Base-by-base conservation (phyloP, 495 filamentous ascomycete species). In the Penicillium lagena region DNA sequence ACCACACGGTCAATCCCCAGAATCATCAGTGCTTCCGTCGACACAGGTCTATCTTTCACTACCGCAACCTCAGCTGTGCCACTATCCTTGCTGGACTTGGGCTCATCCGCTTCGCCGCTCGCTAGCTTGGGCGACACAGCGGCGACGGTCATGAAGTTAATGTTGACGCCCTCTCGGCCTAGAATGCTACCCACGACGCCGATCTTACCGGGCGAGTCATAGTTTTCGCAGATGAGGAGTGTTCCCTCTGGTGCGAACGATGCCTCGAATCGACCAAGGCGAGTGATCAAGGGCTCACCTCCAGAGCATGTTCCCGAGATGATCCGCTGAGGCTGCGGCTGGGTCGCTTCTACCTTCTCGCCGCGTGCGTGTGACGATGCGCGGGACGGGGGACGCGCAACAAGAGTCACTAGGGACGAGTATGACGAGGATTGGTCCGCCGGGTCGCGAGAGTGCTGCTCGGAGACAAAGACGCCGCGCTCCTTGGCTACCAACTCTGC, bases 121-220 rank as follows among this genome's bases (percentile, higher is more conserved):
- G 17, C 51, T 34, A 41, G 43, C 13, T 56, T 56, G 4, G 42
- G 48, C 9, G 46, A 67, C 42, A 71, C 65, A 13, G 68, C 64
- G 36, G 81, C 82, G 28, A 88, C 84, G 45, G 71, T 78, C 84
- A 87, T 88, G 54, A 78, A 85, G 35, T 67, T 74, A 50, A 87
- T 85, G 56, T 88, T 88, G 37, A 88, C 77, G 0, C 71, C 76
- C 35, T 81, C 75, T 39, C 66, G 67, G 0, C 83, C 83, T 33
- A 88, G 62, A 42, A 75, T 66, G 28, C 66, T 71, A 1, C 83
- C 83, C 12, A 88, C 84, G 14, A 80, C 73, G 10, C 83, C 84
- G 56, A 88, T 88, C 67, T 83, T 86, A 14, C 83, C 84, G 0
- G 81, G 82, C 47, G 78, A 68, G 61, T 88, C 83, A 50, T 82